Percentiles rank a stretch among this genome's conserved stretches.
phyloP scores from a whole-genome alignment of 2,329 filamentous ascomycete genomes.

The Nakataea oryzae region DNA sequence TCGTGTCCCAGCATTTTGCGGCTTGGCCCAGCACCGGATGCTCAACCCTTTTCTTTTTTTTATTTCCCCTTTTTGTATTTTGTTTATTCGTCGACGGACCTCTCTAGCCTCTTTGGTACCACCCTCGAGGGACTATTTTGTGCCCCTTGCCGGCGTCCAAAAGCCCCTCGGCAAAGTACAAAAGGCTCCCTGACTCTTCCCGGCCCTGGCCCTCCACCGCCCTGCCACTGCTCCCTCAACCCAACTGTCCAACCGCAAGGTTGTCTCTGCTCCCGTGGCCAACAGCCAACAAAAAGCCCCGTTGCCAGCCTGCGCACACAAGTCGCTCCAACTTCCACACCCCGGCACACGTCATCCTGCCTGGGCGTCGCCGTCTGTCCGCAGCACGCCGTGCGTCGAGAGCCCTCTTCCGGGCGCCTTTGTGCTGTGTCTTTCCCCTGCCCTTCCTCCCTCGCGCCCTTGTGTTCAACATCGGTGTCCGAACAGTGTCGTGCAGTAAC shows the following conservation, averaged over 20 bases:
- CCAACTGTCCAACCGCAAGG: neutral
- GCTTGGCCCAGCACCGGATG: neutral
- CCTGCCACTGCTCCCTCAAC: neutral
- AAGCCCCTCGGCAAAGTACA: neutral
- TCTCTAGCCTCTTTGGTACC: neutral
- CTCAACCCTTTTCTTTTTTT: slow-evolving; percentile 3
- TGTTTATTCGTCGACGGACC: neutral
- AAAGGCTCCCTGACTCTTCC: neutral
- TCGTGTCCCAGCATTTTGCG: neutral
- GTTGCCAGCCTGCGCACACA: no score
- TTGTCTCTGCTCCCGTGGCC: neutral
- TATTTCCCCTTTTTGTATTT: slow-evolving; percentile 2
- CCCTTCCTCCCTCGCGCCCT: no score
- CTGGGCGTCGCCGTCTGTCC: neutral
- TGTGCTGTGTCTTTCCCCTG: neutral
- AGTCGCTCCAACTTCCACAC: neutral
- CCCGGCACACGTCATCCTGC: neutral
- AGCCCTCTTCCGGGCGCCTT: neutral
- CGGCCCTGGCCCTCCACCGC: neutral
- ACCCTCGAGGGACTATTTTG: neutral
- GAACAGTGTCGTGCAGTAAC: neutral
- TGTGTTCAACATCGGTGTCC: neutral
- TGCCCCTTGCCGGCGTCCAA: neutral
- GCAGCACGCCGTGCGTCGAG: neutral
- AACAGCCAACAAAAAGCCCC: neutral